These are phyloP conservation scores for Fusarium praegraminearum DNA, from an alignment of 2,329 filamentous ascomycete species.

Conservation along the genomic window DNA sequence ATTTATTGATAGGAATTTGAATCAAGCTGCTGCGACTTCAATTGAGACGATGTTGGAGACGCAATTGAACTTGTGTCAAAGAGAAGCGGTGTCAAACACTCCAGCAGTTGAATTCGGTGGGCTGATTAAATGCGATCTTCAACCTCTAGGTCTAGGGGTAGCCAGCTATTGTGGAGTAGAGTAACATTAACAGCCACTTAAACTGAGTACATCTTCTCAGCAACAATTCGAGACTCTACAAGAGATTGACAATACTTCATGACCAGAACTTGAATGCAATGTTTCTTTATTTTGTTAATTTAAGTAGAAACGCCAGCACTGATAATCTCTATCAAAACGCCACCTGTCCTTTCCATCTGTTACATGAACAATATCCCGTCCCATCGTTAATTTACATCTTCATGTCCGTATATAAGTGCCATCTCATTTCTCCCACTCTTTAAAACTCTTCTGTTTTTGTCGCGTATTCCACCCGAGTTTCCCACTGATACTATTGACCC, in stretches of 20 bases:
- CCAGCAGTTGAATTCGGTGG: neutral
- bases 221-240: neutral
- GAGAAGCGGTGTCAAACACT: constrained; percentile 25
- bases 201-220: neutral
- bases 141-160: neutral
- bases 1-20: neutral
- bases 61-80: neutral
- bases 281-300: neutral
- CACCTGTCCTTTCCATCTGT: neutral
- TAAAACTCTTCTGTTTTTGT: constrained; percentile 77
- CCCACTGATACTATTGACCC: constrained; percentile 83
- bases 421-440: constrained; percentile 58
- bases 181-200: neutral
- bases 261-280: neutral
- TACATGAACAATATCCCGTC: neutral
- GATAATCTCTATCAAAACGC: constrained; percentile 17
- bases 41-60: neutral
- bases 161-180: neutral
- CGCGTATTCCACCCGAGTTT: constrained; percentile 86
- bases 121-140: constrained; percentile 1
- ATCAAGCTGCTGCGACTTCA: neutral
- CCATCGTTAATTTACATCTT: neutral
- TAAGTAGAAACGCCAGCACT: neutral
- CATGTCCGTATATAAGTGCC: neutral
- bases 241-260: neutral